Base-by-base conservation (phyloP, 306 rosid genomes). In the Lathyrus oleraceus region DNA sequence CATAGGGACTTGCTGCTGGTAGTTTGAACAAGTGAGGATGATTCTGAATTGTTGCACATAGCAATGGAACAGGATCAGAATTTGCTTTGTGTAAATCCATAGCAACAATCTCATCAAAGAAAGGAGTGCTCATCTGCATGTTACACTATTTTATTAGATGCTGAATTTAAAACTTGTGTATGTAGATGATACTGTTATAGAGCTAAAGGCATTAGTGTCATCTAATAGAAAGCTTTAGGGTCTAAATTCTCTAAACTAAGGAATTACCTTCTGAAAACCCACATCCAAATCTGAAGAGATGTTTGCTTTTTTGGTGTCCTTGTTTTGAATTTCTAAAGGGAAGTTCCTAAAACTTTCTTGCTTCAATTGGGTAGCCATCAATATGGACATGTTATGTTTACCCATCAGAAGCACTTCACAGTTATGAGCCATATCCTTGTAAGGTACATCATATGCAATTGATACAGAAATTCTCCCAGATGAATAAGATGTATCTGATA, bases 1-100 rank as follows among this genome's bases (percentile, higher is more conserved):
- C 98, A 9, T 73, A 90, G 62, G 98, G 98, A 74, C 90, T 93
- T 35, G 98, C 71, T 10, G 87, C 84, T 1, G 98, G 97, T 65
- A 93, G 79, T 64, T 75, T 80, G 83, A 93, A 90, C 36, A 67
- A 39, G 65, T 73, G 60, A n/a, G 83, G 79, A 40, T 64, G 71
- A 21, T 79, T 84, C 76, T 84, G 87, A 78, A 74, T 38, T 84
- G 83, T 76, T 65, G 81, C 62, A 65, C 86, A 82, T 15, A n/a
- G 61, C 74, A 48, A 17, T 30, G 80, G 78, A 60, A 73, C 69
- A n/a, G 54, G 56, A 52, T 73, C 53, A 10, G 32, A 61, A 36
- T 77, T 51, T 59, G 75, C 70, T 67, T 19, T 63, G 65, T 21
- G 38, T 25, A 81, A 54, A 70, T 75, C 81, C 51, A 54, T 60